Conservation (phyloP, 176 grass and related monocot genomes). For the Aegilops sharonensis region DNA sequence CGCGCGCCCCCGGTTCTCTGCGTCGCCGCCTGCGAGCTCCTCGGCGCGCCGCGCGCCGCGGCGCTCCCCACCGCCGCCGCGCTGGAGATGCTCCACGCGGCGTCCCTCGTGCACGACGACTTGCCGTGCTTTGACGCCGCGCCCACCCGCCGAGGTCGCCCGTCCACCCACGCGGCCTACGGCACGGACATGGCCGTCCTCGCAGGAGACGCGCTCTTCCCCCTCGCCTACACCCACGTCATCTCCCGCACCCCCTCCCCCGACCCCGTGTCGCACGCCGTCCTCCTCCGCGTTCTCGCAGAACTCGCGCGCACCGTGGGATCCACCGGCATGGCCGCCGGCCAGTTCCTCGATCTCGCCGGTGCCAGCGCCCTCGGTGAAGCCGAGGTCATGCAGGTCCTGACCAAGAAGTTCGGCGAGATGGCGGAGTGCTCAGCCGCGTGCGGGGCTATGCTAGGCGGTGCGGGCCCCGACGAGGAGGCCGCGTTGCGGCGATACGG, state of each 20-base stretch:
- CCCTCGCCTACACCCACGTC: conserved; percentile 73
- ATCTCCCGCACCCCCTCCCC: conserved; percentile 53
- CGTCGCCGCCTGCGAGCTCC: conserved; percentile 86
- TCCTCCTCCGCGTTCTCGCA: conserved; percentile 64
- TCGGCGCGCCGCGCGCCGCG: conserved; percentile 50
- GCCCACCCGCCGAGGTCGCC: conserved; percentile 66
- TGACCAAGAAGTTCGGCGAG: conserved; percentile 94
- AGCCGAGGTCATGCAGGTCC: conserved; percentile 66
- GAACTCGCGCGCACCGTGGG: conserved; percentile 89
- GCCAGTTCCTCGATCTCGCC: conserved; percentile 76
- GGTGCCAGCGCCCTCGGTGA: conserved; percentile 63
- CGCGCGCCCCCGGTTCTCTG: conserved; percentile 78
- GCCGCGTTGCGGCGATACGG: conserved; percentile 72
- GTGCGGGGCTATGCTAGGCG: conserved; percentile 84
- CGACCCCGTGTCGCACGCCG: conserved; percentile 43
- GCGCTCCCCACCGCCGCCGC: conserved; percentile 73
- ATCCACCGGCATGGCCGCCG: conserved; percentile 84
- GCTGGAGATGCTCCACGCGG: conserved; percentile 91
- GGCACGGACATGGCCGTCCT: conserved; percentile 72
- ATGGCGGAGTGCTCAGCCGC: conserved; percentile 90
- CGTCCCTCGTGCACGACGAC: conserved; percentile 88
- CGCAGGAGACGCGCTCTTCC: conserved; percentile 81
- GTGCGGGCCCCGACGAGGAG: conserved; percentile 58
- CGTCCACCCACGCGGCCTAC: conserved; percentile 74
- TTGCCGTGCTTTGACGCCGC: conserved; percentile 91